Evolutionary conservation across 2,329 filamentous ascomycete species (phyloP).

Genomic region (Fusarium circinatum): DNA sequence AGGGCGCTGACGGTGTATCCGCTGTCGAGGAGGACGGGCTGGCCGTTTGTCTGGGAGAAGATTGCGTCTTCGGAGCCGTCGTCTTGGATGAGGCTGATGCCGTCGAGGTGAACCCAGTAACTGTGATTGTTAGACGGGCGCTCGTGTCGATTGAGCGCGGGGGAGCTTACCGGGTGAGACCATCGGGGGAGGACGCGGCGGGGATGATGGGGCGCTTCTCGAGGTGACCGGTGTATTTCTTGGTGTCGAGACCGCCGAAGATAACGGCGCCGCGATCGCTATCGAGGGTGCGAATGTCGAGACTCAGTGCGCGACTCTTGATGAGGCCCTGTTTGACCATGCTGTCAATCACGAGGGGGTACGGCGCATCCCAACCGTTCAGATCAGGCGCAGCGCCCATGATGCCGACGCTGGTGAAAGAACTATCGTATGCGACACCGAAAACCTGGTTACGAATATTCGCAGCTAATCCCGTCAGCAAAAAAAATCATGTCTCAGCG

Average conservation of each 20-base stretch:
- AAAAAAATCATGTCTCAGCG: neutral
- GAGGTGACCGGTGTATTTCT: conserved; percentile 64
- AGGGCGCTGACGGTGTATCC: conserved; percentile 75
- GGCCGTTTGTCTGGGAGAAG: conserved; percentile 51
- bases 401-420: conserved; percentile 46
- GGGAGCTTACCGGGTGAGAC: conserved; percentile 42
- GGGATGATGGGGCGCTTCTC: conserved; percentile 66
- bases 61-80: conserved; percentile 55
- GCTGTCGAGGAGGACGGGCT: conserved; percentile 69
- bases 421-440: conserved; percentile 49
- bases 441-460: conserved; percentile 50
- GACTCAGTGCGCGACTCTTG: conserved; percentile 51
- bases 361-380: conserved; percentile 48
- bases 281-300: conserved; percentile 48
- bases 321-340: conserved; percentile 49
- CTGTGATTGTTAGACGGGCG: conserved; percentile 29
- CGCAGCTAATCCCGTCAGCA: conserved; percentile 39
- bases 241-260: conserved; percentile 67
- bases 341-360: conserved; percentile 51
- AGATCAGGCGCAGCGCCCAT: conserved; percentile 50
- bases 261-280: conserved; percentile 51
- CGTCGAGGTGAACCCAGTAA: conserved; percentile 57
- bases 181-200: conserved; percentile 49
- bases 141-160: too few relatives aligned
- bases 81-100: conserved; percentile 48